These are phyloP conservation scores for Letharia lupina DNA, from an alignment of 495 filamentous ascomycete genomes.

Conservation along the genomic window DNA sequence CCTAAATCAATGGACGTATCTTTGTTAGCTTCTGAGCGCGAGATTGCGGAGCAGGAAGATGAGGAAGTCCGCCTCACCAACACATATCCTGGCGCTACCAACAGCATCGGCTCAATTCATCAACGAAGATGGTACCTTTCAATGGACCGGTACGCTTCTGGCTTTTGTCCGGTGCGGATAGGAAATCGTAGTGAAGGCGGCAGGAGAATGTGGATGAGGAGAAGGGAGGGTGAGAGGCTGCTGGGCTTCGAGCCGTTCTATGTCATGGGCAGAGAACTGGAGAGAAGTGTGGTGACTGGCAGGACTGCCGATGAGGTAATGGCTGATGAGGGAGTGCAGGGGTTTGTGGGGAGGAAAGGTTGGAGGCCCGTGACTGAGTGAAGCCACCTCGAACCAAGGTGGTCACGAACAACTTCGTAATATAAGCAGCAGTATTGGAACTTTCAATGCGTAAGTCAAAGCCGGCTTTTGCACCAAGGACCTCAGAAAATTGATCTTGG, in stretches of 20 bases:
- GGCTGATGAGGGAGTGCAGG: constrained; percentile 48
- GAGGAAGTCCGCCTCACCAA: constrained; percentile 51
- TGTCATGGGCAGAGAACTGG: constrained; percentile 47
- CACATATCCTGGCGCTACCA: constrained; percentile 54
- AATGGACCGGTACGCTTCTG: constrained; percentile 46
- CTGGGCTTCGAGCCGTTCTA: constrained; percentile 48
- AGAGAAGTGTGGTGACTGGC: constrained; percentile 57
- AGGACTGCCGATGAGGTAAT: constrained; percentile 48
- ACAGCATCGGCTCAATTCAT: constrained; percentile 55
- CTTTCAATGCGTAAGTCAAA: not conserved
- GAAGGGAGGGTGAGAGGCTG: constrained; percentile 17
- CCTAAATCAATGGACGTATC: constrained; percentile 7
- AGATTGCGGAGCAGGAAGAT: constrained; percentile 36
- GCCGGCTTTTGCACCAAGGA: not conserved
- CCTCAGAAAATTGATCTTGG: not conserved
- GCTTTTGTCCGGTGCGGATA: constrained; percentile 36
- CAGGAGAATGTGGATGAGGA: constrained; percentile 28
- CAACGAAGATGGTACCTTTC: constrained; percentile 56
- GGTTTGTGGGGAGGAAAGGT: constrained; percentile 45
- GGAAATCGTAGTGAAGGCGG: constrained; percentile 24
- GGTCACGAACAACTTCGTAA: not conserved
- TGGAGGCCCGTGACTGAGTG: constrained; percentile 51
- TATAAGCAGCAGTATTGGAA: not conserved
- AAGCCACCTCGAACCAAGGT: not conserved
- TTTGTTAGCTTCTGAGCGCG: constrained; percentile 29